phyloP scores from a whole-genome alignment of 2,329 filamentous ascomycete species.

The Colletotrichum brevisporum region DNA sequence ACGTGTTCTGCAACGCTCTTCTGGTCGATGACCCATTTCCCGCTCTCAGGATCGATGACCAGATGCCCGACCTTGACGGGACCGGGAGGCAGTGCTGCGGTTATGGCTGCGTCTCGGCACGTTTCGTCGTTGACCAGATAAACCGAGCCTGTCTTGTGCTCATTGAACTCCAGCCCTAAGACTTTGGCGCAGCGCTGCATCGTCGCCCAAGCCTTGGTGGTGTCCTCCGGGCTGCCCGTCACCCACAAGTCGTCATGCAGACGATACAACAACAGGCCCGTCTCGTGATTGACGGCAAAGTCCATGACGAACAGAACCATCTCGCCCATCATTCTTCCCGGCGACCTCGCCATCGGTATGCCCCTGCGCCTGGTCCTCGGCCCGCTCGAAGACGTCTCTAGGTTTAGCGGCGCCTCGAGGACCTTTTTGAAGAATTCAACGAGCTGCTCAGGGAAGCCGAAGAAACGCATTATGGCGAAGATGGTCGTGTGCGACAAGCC shows the following conservation, averaged over 20 bases:
- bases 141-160: constrained; percentile 56
- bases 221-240: constrained; percentile 54
- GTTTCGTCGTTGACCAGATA: constrained; percentile 46
- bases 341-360: constrained; percentile 70
- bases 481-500: constrained; percentile 70
- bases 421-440: constrained; percentile 72
- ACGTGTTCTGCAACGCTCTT: constrained; percentile 67
- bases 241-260: constrained; percentile 68
- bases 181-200: constrained; percentile 55
- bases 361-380: constrained; percentile 66
- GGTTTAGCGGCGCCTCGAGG: constrained; percentile 71
- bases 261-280: constrained; percentile 71
- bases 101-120: constrained; percentile 38
- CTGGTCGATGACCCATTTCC: constrained; percentile 68
- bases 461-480: constrained; percentile 68
- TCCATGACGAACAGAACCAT: constrained; percentile 75
- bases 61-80: constrained; percentile 70
- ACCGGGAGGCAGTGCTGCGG: constrained; percentile 61
- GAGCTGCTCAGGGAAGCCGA: constrained; percentile 71
- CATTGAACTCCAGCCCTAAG: constrained; percentile 56
- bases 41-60: constrained; percentile 57
- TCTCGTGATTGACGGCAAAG: constrained; percentile 72
- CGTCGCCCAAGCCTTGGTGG: constrained; percentile 58
- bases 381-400: constrained; percentile 64
- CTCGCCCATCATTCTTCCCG: constrained; percentile 74